phyloP scores from a whole-genome alignment of 1,284 basidiomycete species.

The Irpex lacteus region DNA sequence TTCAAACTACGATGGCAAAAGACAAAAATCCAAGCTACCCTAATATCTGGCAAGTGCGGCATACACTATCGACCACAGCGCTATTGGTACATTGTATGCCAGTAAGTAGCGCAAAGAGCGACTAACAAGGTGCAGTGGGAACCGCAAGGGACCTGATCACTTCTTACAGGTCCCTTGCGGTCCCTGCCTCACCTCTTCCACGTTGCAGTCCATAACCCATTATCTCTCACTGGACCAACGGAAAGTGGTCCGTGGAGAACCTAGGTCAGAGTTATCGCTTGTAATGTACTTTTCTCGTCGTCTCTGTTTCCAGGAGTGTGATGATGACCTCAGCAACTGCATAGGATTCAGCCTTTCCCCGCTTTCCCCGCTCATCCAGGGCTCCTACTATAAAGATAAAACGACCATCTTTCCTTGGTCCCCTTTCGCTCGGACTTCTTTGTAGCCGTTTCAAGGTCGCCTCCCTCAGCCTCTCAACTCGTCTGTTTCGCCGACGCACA shows the following conservation, averaged over 20 bases:
- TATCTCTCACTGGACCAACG: not conserved
- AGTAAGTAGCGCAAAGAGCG: not conserved
- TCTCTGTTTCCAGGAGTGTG: slow-evolving; percentile 5
- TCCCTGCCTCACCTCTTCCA: not conserved
- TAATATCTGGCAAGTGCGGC: not conserved
- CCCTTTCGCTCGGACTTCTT: too few species aligned
- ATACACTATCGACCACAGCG: not conserved
- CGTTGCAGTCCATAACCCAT: not conserved
- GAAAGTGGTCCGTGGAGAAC: not conserved
- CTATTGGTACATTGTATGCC: not conserved
- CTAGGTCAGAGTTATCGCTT: slow-evolving; percentile 13
- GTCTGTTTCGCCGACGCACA: too few species aligned
- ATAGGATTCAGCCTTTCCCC: too few species aligned
- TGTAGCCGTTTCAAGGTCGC: too few species aligned
- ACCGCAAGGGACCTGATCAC: not conserved
- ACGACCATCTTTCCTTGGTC: too few species aligned
- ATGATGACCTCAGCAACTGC: slow-evolving; percentile 19
- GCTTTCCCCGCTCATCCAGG: too few species aligned
- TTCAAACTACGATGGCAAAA: not conserved
- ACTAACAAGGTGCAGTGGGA: not conserved
- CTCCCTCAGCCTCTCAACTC: too few species aligned
- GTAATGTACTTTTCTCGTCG: slow-evolving; percentile 8
- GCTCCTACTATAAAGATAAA: too few species aligned
- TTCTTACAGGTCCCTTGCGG: slow-evolving; percentile 1
- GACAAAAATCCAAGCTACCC: not conserved